Evolutionary conservation across 108 stramenopile genomes (phyloP).

Genomic region (Parietichytrium sp.): DNA sequence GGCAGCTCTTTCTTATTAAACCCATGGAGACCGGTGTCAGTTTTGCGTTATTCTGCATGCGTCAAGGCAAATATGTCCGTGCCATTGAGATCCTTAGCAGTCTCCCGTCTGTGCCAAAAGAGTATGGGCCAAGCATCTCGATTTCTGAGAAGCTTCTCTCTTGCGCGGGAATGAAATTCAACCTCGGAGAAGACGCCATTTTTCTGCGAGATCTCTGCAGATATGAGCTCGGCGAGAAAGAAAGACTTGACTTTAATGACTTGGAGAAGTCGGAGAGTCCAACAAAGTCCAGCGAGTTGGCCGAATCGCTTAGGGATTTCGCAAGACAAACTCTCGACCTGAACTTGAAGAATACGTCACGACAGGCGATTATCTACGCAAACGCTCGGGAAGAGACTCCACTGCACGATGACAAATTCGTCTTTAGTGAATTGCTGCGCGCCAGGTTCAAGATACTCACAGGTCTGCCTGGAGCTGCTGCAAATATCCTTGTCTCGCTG

Average conservation of each 20-base stretch:
- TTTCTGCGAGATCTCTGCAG: too few relatives aligned
- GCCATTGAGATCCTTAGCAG: neutral
- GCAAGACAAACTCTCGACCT: neutral
- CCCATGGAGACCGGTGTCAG: too few relatives aligned
- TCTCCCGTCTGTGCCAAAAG: neutral
- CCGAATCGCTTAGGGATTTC: neutral
- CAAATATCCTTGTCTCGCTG: neutral
- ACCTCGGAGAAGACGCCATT: too few relatives aligned
- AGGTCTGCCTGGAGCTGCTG: neutral
- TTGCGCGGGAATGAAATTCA: too few relatives aligned
- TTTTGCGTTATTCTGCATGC: neutral
- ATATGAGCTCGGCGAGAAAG: too few relatives aligned
- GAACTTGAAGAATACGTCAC: neutral
- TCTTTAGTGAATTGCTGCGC: constrained; percentile 25
- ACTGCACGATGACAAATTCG: neutral
- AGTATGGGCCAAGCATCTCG: too few relatives aligned
- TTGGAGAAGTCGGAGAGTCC: too few relatives aligned
- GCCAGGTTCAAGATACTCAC: constrained; percentile 11
- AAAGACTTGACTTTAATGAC: too few relatives aligned
- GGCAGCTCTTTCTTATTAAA: neutral
- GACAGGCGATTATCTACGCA: constrained; percentile 9
- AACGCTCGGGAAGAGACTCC: neutral
- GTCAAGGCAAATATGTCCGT: neutral
- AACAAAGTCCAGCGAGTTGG: too few relatives aligned
- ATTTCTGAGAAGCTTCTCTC: too few relatives aligned